Conservation (phyloP, 2,329 filamentous ascomycete genomes). For the Neonectria sp. region DNA sequence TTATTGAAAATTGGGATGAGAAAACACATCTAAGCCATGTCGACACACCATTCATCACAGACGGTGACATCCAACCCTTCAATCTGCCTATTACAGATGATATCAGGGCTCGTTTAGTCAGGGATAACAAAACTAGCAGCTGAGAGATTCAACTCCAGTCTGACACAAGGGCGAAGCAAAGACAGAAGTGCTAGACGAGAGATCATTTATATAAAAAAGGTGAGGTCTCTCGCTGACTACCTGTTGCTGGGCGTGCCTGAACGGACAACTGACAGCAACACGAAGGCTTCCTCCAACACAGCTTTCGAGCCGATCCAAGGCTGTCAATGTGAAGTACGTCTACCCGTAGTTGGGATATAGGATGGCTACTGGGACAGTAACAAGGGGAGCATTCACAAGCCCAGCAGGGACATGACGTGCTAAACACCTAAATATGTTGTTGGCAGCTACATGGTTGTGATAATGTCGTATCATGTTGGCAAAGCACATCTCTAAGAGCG, state of each 20-base stretch:
- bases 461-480: slow-evolving; percentile 26
- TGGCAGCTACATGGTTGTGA: slow-evolving; percentile 25
- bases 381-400: background rate
- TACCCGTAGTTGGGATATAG: background rate
- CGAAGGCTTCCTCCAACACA: background rate
- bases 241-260: background rate
- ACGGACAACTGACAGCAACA: background rate
- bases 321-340: background rate
- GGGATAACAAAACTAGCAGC: no score
- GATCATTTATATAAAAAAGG: no score
- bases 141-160: no score
- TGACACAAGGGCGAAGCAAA: no score
- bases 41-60: no score
- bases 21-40: no score
- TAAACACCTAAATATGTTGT: slow-evolving; percentile 18
- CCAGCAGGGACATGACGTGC: background rate
- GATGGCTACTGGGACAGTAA: background rate
- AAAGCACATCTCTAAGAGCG: slow-evolving; percentile 34
- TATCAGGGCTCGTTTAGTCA: no score
- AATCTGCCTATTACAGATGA: no score
- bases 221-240: no score
- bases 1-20: no score
- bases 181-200: no score
- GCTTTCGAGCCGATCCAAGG: background rate
- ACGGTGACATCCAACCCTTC: no score